phyloP scores from a whole-genome alignment of 306 rosid genomes.

The Begonia peltatifolia region DNA sequence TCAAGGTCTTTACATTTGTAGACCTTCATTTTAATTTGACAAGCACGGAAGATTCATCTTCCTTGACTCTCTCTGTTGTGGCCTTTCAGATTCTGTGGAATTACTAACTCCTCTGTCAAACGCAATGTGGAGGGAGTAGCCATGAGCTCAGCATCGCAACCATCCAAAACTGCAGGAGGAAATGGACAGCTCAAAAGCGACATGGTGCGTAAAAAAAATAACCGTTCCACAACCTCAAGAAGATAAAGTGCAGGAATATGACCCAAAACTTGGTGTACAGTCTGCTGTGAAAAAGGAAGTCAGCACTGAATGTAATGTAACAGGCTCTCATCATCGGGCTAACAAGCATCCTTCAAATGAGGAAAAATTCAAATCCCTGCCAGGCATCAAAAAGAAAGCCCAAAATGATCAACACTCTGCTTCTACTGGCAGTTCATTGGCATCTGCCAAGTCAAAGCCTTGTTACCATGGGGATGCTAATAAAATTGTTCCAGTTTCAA shows the following conservation, averaged over 20 bases:
- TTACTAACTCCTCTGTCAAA: conserved; percentile 52
- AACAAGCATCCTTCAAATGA: conserved; percentile 34
- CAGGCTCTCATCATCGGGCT: conserved; percentile 26
- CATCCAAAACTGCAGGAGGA: conserved; percentile 21
- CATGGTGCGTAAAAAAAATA: conserved; percentile 10
- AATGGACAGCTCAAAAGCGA: conserved; percentile 24
- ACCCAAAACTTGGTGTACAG: conserved; percentile 27
- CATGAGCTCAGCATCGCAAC: conserved; percentile 23
- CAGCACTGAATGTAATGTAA: conserved; percentile 39
- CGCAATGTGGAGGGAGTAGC: conserved; percentile 36
- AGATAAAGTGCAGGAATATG: conserved; percentile 19
- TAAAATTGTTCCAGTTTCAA: conserved; percentile 18
- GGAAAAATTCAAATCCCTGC: conserved; percentile 33
- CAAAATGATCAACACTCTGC: conserved; percentile 48
- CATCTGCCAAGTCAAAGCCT: conserved; percentile 62
- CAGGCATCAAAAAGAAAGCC: conserved; percentile 45
- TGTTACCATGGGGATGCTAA: conserved; percentile 25
- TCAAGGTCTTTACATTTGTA: background rate
- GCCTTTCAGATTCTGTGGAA: conserved; percentile 63
- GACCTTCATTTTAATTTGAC: conserved; percentile 1
- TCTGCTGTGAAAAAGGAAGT: conserved; percentile 40
- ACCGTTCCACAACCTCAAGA: conserved; percentile 20
- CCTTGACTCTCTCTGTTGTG: conserved; percentile 11
- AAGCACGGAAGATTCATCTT: background rate
- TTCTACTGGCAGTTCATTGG: conserved; percentile 56